A percentile compares a stretch with the other conserved stretches of the same genome.
These are phyloP conservation scores for Tolypocladium sp. DNA, from an alignment of 2,329 filamentous ascomycete genomes.

Conservation along the genomic window DNA sequence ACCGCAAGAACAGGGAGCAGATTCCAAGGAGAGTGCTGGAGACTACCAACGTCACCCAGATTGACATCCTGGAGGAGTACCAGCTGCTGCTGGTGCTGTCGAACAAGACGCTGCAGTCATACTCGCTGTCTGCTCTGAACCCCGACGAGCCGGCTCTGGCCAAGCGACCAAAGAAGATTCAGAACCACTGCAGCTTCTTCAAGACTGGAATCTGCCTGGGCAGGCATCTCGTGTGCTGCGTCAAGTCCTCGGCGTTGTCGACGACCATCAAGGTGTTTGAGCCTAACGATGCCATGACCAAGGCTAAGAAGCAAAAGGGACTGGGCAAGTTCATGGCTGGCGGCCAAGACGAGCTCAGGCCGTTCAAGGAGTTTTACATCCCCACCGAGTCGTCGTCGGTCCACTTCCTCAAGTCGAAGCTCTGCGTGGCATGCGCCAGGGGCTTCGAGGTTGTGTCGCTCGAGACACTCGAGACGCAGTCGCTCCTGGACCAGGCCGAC, in stretches of 20 bases:
- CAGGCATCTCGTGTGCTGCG: constrained; percentile 88
- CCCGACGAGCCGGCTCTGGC: constrained; percentile 69
- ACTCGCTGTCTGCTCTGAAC: constrained; percentile 78
- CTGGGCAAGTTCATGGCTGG: constrained; percentile 91
- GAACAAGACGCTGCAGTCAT: constrained; percentile 88
- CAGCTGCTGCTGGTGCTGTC: constrained; percentile 82
- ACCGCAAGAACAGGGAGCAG: constrained; percentile 80
- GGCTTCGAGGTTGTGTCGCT: constrained; percentile 96
- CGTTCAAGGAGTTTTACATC: constrained; percentile 98
- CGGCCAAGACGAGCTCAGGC: constrained; percentile 89
- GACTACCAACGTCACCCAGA: constrained; percentile 78
- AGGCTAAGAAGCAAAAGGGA: constrained; percentile 91
- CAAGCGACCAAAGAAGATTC: constrained; percentile 90
- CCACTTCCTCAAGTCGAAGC: constrained; percentile 91
- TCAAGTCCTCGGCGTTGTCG: constrained; percentile 86
- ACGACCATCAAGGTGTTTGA: constrained; percentile 99
- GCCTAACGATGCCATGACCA: constrained; percentile 87
- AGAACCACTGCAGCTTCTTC: constrained; percentile 97
- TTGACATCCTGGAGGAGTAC: constrained; percentile 94
- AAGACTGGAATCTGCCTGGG: constrained; percentile 93
- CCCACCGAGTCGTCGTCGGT: constrained; percentile 97
- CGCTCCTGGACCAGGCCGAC: constrained; percentile 91
- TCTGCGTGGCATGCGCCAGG: constrained; percentile 90
- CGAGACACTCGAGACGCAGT: constrained; percentile 96
- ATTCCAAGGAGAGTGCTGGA: constrained; percentile 78